Evolutionary conservation across 805 yeast species (phyloP), one percentile per base, ranked within the genome.

Genomic region (Myxozyma sirexii): DNA sequence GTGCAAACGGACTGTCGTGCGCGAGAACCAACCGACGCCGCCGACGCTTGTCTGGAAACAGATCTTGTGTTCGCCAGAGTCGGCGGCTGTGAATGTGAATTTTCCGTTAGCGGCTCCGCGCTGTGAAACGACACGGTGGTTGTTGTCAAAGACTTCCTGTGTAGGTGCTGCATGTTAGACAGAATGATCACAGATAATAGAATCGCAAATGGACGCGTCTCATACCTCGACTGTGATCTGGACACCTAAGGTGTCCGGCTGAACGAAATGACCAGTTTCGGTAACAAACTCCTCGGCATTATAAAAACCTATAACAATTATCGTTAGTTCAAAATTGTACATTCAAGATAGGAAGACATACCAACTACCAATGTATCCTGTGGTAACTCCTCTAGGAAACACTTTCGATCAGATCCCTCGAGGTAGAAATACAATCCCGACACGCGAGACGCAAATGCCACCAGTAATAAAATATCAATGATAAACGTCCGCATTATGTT

Each of bases 331-430:
- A 2, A 33, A 80, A 80, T 57, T 76, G 73, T 65, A 24, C 15
- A 21, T 3, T n/a, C n/a, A n/a, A 15, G 3, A n/a, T 3, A 5
- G 35, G 26, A 45, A 23, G 24, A 65, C 75, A 69, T 77, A 56
- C 93, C 96, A 58, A 88, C 88, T 23, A 92, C 87, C 59, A 93
- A 80, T n/a, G 96, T 84, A 67, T 85, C 88, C 64, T 80, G 79
- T 17, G 89, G 84, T 61, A 93, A 78, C 62, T 88, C 96, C 71
- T 92, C 94, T 69, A 76, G 87, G 73, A 93, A 93, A 75, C 98
- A 94, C 67, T 84, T 84, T 45, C 84, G 80, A 65, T 87, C 87
- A 33, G 86, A 91, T 1, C 92, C 86, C 12, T 83, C 83, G 54
- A 90, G 77, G 72, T 90, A 92, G 72, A 90, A 85, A 73, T 94